Percentiles rank a stretch among this genome's conserved stretches.
phyloP scores from a whole-genome alignment of 2,329 filamentous ascomycete genomes.

The Hirsutella thompsonii region DNA sequence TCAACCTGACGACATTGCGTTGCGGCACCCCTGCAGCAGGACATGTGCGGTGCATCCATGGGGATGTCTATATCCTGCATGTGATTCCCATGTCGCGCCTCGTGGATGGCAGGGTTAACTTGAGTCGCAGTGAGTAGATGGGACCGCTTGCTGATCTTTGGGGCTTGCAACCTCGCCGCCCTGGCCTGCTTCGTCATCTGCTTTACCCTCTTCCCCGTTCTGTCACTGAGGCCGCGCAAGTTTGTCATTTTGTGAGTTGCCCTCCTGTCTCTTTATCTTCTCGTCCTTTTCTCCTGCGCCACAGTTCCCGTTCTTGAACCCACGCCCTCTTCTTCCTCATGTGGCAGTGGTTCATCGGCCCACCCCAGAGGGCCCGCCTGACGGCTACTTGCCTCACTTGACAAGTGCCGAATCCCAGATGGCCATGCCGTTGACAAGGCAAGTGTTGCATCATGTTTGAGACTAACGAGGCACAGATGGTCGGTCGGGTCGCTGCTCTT shows the following conservation, averaged over 20 bases:
- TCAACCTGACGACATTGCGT: conserved; percentile 18
- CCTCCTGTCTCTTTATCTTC: conserved; percentile 1
- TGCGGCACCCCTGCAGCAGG: conserved; percentile 28
- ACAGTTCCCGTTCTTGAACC: conserved; percentile 1
- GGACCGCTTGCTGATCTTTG: conserved; percentile 90
- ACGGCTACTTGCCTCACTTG: not conserved
- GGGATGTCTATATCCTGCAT: conserved; percentile 24
- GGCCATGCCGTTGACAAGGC: conserved; percentile 2
- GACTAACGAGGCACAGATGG: conserved; percentile 53
- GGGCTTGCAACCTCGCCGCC: conserved; percentile 78
- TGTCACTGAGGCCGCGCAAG: conserved; percentile 74
- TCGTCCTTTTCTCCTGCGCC: conserved; percentile 4
- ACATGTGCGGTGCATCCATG: conserved; percentile 29
- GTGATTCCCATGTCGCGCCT: conserved; percentile 29
- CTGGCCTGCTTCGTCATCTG: conserved; percentile 86
- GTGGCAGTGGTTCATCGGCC: not conserved
- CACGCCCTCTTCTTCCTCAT: conserved; percentile 5
- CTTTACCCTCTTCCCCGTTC: conserved; percentile 78
- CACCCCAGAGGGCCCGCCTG: not conserved
- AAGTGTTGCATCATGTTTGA: not conserved
- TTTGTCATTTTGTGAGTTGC: conserved; percentile 89
- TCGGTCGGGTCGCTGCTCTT: conserved; percentile 85
- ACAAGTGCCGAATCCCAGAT: conserved; percentile 1
- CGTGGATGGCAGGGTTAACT: conserved; percentile 24
- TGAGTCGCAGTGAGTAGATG: conserved; percentile 72